These are phyloP conservation scores for Rhodocollybia butyracea DNA, from an alignment of 768 basidiomycete genomes.

Conservation along the genomic window DNA sequence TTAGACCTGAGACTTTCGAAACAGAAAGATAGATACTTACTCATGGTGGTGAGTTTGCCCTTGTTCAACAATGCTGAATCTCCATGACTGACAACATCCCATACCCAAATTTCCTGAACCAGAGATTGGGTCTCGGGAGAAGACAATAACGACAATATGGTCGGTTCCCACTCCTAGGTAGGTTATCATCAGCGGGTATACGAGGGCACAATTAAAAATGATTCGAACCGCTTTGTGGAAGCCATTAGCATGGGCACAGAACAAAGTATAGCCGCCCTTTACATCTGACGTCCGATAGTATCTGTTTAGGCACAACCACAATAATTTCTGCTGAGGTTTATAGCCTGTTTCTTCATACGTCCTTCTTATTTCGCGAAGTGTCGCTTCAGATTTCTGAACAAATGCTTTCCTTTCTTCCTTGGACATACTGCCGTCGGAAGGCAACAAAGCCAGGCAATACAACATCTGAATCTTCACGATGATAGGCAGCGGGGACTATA, in stretches of 20 bases:
- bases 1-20: background rate
- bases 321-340: conserved; percentile 19
- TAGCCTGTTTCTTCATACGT: too few relatives aligned
- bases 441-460: conserved; percentile 33
- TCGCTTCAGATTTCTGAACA: conserved; percentile 19
- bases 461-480: conserved; percentile 41
- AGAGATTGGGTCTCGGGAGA: conserved; percentile 25
- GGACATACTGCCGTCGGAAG: conserved; percentile 18
- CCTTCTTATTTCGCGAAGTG: conserved; percentile 28
- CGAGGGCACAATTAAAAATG: background rate
- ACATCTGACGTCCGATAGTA: conserved; percentile 36
- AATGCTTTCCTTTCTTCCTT: conserved; percentile 33
- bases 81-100: conserved; percentile 84
- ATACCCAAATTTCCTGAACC: conserved; percentile 74
- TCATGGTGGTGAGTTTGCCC: conserved; percentile 49
- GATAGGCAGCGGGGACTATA: conserved; percentile 45
- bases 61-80: conserved; percentile 77
- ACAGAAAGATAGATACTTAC: conserved; percentile 37
- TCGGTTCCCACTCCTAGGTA: conserved; percentile 78
- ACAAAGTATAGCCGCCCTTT: conserved; percentile 44
- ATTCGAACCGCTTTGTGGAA: conserved; percentile 77
- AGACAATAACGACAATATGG: conserved; percentile 49
- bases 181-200: background rate
- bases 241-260: conserved; percentile 84
- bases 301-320: conserved; percentile 76